Conservation (phyloP, 2,329 filamentous ascomycete genomes). For the Aspergillus pseudoterreus region DNA sequence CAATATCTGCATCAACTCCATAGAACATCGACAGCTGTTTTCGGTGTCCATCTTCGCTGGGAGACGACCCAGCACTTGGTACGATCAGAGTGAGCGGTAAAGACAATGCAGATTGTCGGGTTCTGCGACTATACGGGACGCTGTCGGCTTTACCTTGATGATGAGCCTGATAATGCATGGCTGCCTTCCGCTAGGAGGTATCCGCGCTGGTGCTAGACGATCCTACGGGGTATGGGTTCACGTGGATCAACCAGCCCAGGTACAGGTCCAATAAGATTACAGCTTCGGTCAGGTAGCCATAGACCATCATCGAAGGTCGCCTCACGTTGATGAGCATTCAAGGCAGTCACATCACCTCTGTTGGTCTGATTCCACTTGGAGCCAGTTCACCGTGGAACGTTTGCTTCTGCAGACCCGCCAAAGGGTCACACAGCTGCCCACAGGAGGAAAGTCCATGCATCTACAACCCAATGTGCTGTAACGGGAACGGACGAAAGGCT, state of each 20-base stretch:
- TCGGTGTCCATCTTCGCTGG: constrained; percentile 13
- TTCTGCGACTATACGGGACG: neutral
- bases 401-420: constrained; percentile 8
- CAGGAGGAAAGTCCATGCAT: neutral
- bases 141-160: neutral
- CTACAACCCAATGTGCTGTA: neutral
- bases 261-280: constrained; percentile 7
- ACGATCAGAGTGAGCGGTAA: too few species aligned
- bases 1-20: constrained; percentile 19
- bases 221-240: too few species aligned
- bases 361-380: constrained; percentile 7
- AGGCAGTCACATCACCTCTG: neutral
- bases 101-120: too few species aligned
- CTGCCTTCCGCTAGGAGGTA: too few species aligned
- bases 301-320: constrained; percentile 9
- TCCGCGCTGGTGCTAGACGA: too few species aligned
- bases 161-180: too few species aligned
- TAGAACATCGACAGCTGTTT: constrained; percentile 21
- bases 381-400: constrained; percentile 16
- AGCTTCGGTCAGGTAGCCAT: neutral
- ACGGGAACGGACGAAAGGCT: neutral
- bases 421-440: constrained; percentile 14
- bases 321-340: constrained; percentile 10
- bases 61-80: neutral
- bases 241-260: neutral